Evolutionary conservation across 192 early-diverging fungal genomes (phyloP).

Genomic region (Paraglomus brasilianum): DNA sequence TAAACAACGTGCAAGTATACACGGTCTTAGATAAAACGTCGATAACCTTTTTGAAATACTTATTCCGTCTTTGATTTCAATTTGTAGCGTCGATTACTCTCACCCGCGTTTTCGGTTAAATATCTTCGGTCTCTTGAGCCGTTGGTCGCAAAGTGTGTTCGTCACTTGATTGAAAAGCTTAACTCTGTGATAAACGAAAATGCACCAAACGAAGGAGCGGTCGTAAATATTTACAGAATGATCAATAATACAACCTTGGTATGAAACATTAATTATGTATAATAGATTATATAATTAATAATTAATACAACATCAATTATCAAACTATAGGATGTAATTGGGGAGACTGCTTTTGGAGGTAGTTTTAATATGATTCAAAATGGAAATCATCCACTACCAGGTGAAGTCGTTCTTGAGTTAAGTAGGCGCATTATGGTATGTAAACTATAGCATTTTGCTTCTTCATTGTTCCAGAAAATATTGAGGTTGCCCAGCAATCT

Average conservation of each 20-base stretch:
- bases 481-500: too few species aligned
- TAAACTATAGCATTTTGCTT: not conserved
- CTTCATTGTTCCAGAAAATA: too few species aligned
- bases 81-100: constrained; percentile 48
- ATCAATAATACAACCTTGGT: constrained; percentile 38
- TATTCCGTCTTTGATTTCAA: not conserved
- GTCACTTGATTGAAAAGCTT: constrained; percentile 37
- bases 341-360: constrained; percentile 51
- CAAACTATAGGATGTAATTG: constrained; percentile 49
- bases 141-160: constrained; percentile 36
- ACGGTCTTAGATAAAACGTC: not conserved
- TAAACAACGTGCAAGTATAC: constrained; percentile 14
- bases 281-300: constrained; percentile 32
- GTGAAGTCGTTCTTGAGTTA: constrained; percentile 27
- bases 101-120: constrained; percentile 57
- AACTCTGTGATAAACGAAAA: constrained; percentile 30
- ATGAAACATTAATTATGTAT: constrained; percentile 27
- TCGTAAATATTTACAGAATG: constrained; percentile 40
- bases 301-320: not conserved
- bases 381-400: constrained; percentile 50
- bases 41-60: not conserved
- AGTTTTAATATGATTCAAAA: constrained; percentile 49
- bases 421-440: constrained; percentile 11
- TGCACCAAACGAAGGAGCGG: not conserved
- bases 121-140: constrained; percentile 49